Percentiles rank a stretch among this genome's conserved stretches.
Evolutionary conservation across 108 stramenopile species (phyloP).

Genomic region (Chaetoceros muelleri): DNA sequence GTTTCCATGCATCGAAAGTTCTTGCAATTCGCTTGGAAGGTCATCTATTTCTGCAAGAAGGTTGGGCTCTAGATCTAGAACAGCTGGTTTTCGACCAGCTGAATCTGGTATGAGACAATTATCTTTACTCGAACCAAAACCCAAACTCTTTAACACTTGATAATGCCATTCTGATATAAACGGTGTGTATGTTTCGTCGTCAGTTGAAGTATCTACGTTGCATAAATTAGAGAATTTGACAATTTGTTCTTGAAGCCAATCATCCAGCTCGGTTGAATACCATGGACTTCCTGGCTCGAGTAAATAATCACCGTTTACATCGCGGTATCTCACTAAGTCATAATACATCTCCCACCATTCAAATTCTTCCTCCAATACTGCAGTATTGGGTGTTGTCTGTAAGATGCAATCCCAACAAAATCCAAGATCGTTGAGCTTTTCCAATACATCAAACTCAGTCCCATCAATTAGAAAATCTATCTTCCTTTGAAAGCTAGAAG

Average conservation of each 20-base stretch:
- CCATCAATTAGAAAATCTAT: not conserved
- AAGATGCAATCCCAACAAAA: not conserved
- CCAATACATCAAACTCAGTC: not conserved
- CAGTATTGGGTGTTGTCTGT: not conserved
- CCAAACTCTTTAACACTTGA: not conserved
- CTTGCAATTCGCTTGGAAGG: not conserved
- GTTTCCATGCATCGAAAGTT: not conserved
- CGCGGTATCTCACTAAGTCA: not conserved
- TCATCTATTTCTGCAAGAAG: not conserved
- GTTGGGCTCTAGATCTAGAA: not conserved
- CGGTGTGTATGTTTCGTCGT: not conserved
- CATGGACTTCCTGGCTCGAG: not conserved
- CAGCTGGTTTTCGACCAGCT: not conserved
- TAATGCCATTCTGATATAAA: not conserved
- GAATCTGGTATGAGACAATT: not conserved
- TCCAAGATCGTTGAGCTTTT: not conserved
- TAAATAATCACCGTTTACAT: not conserved
- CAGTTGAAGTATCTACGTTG: not conserved
- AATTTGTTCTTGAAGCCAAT: not conserved
- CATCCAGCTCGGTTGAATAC: not conserved
- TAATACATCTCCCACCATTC: not conserved
- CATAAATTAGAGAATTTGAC: not conserved
- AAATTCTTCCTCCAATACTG: not conserved
- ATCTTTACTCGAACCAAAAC: not conserved
- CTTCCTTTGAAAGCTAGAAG: not conserved